Evolutionary conservation across 2,329 filamentous ascomycete genomes (phyloP).

Genomic region (Aspergillus ruber): DNA sequence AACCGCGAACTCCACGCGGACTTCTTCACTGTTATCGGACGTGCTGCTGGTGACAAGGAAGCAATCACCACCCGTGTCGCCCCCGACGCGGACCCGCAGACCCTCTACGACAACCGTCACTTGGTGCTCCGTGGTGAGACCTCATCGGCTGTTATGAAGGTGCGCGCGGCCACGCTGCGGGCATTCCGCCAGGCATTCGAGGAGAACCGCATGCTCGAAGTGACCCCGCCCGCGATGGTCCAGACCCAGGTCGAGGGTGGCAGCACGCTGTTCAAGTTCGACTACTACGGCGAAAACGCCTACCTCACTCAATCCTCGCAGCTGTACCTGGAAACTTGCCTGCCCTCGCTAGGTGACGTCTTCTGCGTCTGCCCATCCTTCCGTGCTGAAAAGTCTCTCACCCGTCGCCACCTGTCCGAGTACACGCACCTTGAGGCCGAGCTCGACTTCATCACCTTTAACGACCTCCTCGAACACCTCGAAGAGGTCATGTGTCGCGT

Average conservation of each 20-base stretch:
- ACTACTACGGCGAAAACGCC: constrained; percentile 83
- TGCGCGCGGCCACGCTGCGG: constrained; percentile 71
- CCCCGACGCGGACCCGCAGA: constrained; percentile 62
- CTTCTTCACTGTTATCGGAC: constrained; percentile 73
- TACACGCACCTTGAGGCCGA: constrained; percentile 97
- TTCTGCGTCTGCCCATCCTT: constrained; percentile 99
- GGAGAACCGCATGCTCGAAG: constrained; percentile 71
- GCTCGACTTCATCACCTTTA: constrained; percentile 90
- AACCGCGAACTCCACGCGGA: constrained; percentile 85
- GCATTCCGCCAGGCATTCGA: constrained; percentile 76
- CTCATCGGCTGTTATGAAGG: constrained; percentile 78
- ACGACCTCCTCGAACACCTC: constrained; percentile 78
- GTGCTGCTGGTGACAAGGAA: constrained; percentile 78
- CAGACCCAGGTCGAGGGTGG: constrained; percentile 95
- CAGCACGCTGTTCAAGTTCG: constrained; percentile 79
- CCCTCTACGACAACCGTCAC: constrained; percentile 75
- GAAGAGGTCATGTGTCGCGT: constrained; percentile 85
- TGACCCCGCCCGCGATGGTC: constrained; percentile 82
- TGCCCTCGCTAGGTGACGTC: constrained; percentile 85
- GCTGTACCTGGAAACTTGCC: constrained; percentile 90
- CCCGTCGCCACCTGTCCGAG: constrained; percentile 87
- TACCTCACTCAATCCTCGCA: constrained; percentile 97
- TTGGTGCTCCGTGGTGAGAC: constrained; percentile 78
- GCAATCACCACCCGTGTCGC: constrained; percentile 81
- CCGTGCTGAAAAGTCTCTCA: constrained; percentile 93